phyloP scores from a whole-genome alignment of 306 rosid species.

The Rubus idaeus region DNA sequence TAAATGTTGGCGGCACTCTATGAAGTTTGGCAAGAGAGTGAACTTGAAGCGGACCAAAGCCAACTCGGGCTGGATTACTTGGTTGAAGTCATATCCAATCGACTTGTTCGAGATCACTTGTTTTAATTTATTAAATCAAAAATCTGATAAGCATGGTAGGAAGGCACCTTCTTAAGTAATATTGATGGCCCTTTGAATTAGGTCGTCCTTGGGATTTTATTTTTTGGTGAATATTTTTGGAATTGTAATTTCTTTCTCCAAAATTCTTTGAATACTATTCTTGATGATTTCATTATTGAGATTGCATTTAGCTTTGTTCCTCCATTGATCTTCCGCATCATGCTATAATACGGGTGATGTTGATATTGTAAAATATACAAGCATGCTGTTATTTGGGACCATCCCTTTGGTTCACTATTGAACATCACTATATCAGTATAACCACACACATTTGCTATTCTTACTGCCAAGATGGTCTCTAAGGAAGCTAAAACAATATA shows the following conservation, averaged over 20 bases:
- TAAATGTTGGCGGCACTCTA: slow-evolving; percentile 62
- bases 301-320: not conserved
- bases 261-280: not conserved
- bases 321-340: not conserved
- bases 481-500: not conserved
- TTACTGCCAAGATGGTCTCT: not conserved
- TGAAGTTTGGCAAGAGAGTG: slow-evolving; percentile 40
- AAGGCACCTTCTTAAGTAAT: not conserved
- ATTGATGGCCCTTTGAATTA: not conserved
- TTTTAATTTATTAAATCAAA: not conserved
- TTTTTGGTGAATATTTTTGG: not conserved
- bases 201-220: not conserved
- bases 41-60: slow-evolving; percentile 15
- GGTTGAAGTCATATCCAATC: slow-evolving; percentile 8
- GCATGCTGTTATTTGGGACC: not conserved
- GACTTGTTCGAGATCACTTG: not conserved
- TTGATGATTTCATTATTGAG: not conserved
- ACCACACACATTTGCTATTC: too few species aligned
- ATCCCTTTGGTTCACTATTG: not conserved
- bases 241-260: not conserved
- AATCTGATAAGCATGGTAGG: not conserved
- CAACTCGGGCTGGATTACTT: not conserved
- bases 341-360: not conserved
- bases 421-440: too few species aligned
- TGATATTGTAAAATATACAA: not conserved